phyloP scores from a whole-genome alignment of 768 basidiomycete genomes.

The Boletus edulis region DNA sequence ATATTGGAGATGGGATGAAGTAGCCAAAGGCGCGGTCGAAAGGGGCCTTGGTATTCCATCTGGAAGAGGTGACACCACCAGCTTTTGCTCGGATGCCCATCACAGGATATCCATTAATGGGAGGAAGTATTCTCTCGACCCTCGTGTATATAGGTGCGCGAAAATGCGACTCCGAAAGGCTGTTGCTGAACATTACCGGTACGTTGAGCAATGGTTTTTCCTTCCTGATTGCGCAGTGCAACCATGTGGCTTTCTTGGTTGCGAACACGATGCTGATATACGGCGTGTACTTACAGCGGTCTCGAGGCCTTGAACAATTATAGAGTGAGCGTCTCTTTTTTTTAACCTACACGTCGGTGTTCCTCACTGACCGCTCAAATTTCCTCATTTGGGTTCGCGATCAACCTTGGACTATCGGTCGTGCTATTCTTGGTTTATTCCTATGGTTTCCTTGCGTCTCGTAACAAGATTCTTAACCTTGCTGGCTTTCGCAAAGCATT shows the following conservation, averaged over 20 bases:
- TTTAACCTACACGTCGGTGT: not conserved
- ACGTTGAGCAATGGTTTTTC: slow-evolving; percentile 8
- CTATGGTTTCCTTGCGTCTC: not conserved
- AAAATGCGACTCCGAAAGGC: slow-evolving; percentile 85
- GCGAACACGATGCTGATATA: slow-evolving; percentile 9
- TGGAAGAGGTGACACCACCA: too few species aligned
- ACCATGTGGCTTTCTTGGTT: not conserved
- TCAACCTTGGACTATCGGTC: not conserved
- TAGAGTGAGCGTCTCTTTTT: slow-evolving; percentile 45
- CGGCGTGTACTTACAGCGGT: slow-evolving; percentile 41
- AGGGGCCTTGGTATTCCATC: not conserved
- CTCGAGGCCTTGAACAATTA: slow-evolving; percentile 88
- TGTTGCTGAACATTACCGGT: slow-evolving; percentile 81
- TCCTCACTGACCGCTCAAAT: not conserved
- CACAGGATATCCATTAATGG: not conserved
- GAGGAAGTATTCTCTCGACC: slow-evolving; percentile 40
- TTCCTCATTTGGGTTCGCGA: not conserved
- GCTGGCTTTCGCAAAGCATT: slow-evolving; percentile 86
- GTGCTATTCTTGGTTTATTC: not conserved
- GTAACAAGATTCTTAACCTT: slow-evolving; percentile 70
- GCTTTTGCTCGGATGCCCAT: too few species aligned
- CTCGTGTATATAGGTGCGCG: slow-evolving; percentile 81
- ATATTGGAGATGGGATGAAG: not conserved
- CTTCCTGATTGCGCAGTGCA: not conserved
- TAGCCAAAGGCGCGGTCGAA: not conserved